Evolutionary conservation across 1,139 yeast genomes (phyloP).

Genomic region (Saccharomycopsis phalli): DNA sequence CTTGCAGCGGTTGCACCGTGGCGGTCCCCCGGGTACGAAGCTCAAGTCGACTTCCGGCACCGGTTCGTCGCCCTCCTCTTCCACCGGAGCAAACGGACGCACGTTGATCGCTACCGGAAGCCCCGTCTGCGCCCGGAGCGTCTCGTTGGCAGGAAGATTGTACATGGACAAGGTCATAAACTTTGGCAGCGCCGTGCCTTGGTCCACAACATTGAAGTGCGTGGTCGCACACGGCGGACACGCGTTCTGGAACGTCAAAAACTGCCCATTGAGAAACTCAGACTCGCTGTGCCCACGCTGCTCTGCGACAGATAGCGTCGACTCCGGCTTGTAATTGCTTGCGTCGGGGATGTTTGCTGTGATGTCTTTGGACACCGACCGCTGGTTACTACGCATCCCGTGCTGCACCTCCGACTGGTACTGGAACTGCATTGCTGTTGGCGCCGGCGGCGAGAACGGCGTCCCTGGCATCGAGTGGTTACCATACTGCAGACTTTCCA

Average conservation of each 20-base stretch:
- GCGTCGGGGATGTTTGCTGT: conserved; percentile 7
- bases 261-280: conserved; percentile 39
- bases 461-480: conserved; percentile 13
- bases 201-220: conserved; percentile 62
- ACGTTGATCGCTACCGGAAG: conserved; percentile 76
- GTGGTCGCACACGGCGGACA: conserved; percentile 80
- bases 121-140: conserved; percentile 58
- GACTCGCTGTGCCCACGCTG: conserved; percentile 48
- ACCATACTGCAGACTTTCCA: conserved; percentile 2
- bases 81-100: conserved; percentile 71
- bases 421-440: conserved; percentile 18
- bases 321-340: conserved; percentile 19
- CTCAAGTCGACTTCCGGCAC: conserved; percentile 66
- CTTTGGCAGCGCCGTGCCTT: conserved; percentile 77
- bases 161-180: conserved; percentile 76
- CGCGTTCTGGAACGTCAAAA: conserved; percentile 64
- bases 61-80: conserved; percentile 36
- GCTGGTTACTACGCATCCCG: not conserved
- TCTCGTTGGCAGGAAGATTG: conserved; percentile 71
- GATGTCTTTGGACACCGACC: conserved; percentile 9
- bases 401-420: conserved; percentile 16
- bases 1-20: conserved; percentile 87
- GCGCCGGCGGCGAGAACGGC: conserved; percentile 13
- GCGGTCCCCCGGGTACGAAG: conserved; percentile 47
- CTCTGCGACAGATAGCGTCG: conserved; percentile 43